These are phyloP conservation scores for Xylaria sp. DNA, from an alignment of 2,329 filamentous ascomycete species.

Conservation along the genomic window DNA sequence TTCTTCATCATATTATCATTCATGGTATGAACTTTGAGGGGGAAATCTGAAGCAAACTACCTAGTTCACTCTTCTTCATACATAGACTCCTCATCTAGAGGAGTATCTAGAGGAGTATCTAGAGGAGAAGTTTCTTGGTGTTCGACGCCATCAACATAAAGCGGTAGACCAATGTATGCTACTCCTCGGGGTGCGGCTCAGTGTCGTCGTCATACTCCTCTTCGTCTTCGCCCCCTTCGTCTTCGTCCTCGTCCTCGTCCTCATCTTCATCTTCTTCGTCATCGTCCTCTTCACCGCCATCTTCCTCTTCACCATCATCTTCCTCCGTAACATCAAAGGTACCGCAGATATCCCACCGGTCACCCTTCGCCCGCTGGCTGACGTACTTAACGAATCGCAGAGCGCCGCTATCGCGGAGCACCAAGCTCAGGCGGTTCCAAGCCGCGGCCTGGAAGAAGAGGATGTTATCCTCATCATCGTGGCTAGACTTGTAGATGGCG, in stretches of 20 bases:
- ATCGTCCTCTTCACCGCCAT: slow-evolving; percentile 34
- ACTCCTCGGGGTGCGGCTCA: slow-evolving; percentile 39
- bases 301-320: slow-evolving; percentile 36
- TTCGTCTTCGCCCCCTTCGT: slow-evolving; percentile 36
- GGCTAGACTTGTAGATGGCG: slow-evolving; percentile 75
- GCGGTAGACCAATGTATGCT: slow-evolving; percentile 49
- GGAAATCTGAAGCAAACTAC: too few species aligned
- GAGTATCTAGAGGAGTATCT: too few species aligned
- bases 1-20: too few species aligned
- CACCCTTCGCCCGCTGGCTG: slow-evolving; percentile 72
- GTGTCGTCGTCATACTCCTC: slow-evolving; percentile 40
- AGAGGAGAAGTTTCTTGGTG: too few species aligned
- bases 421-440: slow-evolving; percentile 91
- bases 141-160: slow-evolving; percentile 19
- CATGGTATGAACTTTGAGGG: too few species aligned
- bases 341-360: slow-evolving; percentile 86
- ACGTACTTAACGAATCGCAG: slow-evolving; percentile 97
- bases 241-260: slow-evolving; percentile 36
- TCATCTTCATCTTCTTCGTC: slow-evolving; percentile 35
- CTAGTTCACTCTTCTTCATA: too few species aligned
- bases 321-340: slow-evolving; percentile 67
- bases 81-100: too few species aligned
- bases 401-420: slow-evolving; percentile 78
- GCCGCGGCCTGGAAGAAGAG: slow-evolving; percentile 57
- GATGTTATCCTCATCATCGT: slow-evolving; percentile 68